These are phyloP conservation scores for Podila minutissima DNA, from an alignment of 192 early-diverging fungal genomes.

Conservation along the genomic window DNA sequence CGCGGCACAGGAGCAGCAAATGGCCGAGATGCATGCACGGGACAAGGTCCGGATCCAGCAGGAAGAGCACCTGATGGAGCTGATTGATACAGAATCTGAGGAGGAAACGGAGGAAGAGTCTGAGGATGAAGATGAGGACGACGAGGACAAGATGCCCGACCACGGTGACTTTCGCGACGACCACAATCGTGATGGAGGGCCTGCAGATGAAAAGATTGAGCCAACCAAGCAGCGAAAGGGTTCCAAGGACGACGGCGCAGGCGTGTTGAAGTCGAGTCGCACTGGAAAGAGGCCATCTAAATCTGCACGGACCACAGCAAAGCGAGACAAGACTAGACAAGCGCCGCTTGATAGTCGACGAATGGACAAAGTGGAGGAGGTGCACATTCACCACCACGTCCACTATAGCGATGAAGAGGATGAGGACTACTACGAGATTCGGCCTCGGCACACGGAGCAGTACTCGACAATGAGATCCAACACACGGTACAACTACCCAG, in stretches of 20 bases:
- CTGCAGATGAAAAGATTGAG: neutral
- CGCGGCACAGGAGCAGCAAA: slow-evolving; percentile 19
- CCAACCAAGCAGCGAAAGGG: neutral
- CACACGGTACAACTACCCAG: neutral
- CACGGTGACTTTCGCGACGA: too few relatives aligned
- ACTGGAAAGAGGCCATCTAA: neutral
- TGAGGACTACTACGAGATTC: neutral
- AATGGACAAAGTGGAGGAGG: slow-evolving; percentile 30
- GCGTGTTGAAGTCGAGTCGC: neutral
- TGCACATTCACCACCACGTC: slow-evolving; percentile 43
- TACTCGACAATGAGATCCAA: neutral
- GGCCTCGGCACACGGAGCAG: neutral
- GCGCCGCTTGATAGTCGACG: neutral
- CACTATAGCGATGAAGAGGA: slow-evolving; percentile 15
- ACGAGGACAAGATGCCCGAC: neutral
- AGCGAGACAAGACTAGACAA: slow-evolving; percentile 12
- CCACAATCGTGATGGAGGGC: too few relatives aligned
- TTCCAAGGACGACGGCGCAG: neutral
- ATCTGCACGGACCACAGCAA: neutral
- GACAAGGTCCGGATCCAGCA: slow-evolving; percentile 14
- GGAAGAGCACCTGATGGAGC: slow-evolving; percentile 15
- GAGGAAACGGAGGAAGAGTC: slow-evolving; percentile 18
- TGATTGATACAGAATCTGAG: slow-evolving; percentile 22
- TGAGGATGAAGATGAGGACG: slow-evolving; percentile 4
- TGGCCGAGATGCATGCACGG: neutral